Conservation (phyloP, 140 eudicot species). For the Eryngium alpinum region DNA sequence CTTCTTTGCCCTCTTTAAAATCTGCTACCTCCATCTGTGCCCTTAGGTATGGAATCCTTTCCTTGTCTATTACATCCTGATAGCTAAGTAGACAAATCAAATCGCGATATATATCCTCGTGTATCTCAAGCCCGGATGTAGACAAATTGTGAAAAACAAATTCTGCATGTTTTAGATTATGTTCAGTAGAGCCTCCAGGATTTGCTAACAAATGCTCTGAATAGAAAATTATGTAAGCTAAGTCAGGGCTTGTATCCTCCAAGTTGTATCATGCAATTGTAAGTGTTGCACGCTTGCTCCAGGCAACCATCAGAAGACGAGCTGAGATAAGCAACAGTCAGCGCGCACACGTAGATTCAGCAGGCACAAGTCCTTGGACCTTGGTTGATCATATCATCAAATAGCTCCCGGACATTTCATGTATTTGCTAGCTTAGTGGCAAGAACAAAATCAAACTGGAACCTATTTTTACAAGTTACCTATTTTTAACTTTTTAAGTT, state of each 20-base stretch:
- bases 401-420: constrained; percentile 71
- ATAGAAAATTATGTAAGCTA: constrained; percentile 76
- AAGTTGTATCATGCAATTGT: constrained; percentile 84
- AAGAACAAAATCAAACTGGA: constrained; percentile 69
- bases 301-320: constrained; percentile 61
- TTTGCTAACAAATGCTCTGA: constrained; percentile 64
- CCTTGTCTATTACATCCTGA: constrained; percentile 64
- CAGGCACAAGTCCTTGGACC: constrained; percentile 85
- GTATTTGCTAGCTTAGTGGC: constrained; percentile 78
- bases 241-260: constrained; percentile 86
- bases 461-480: too few relatives aligned
- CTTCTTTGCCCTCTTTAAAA: constrained; percentile 53
- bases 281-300: constrained; percentile 72
- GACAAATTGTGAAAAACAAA: constrained; percentile 68
- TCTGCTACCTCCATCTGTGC: constrained; percentile 58
- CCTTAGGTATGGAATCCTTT: constrained; percentile 51
- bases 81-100: constrained; percentile 93
- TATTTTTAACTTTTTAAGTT: too few relatives aligned
- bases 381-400: constrained; percentile 71
- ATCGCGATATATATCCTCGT: constrained; percentile 70
- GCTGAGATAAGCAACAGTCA: constrained; percentile 76
- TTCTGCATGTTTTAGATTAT: constrained; percentile 66
- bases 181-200: constrained; percentile 43
- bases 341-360: constrained; percentile 73
- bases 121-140: constrained; percentile 58